These are phyloP conservation scores for Plasmodium cynomolgi DNA, from an alignment of 169 alveolate species.

Conservation along the genomic window DNA sequence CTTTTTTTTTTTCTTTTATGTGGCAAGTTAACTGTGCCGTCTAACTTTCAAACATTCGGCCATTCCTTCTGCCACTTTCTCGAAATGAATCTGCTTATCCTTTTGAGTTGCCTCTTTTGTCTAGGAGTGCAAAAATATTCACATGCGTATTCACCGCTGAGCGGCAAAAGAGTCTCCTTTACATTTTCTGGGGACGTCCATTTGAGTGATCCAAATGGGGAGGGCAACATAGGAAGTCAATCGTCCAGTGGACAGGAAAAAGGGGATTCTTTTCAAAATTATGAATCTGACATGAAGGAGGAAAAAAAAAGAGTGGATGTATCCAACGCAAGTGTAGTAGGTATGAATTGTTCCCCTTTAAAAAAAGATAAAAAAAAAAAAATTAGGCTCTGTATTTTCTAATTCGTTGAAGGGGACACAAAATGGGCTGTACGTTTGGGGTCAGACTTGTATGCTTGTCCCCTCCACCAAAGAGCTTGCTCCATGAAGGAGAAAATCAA, in stretches of 20 bases:
- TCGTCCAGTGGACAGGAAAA: neutral
- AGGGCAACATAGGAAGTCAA: neutral
- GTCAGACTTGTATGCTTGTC: neutral
- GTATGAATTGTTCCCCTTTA: neutral
- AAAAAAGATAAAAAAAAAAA: neutral
- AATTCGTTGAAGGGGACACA: neutral
- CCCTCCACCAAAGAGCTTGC: neutral
- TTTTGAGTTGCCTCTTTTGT: conserved; percentile 12
- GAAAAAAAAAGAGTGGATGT: neutral
- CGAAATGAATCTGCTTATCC: conserved; percentile 1
- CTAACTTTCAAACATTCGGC: neutral
- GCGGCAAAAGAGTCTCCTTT: conserved; percentile 7
- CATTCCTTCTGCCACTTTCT: neutral
- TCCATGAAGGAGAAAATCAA: neutral
- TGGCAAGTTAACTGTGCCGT: neutral
- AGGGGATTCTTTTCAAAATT: neutral
- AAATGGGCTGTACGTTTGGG: neutral
- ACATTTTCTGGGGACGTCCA: conserved; percentile 45
- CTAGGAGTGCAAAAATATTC: neutral
- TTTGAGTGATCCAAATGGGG: neutral
- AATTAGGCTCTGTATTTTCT: neutral
- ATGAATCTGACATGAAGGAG: neutral
- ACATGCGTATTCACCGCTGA: neutral
- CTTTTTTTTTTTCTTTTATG: neutral
- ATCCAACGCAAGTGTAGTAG: conserved; percentile 10